Conservation (phyloP, 257 asterid genomes). For the Solanum tacnaense region DNA sequence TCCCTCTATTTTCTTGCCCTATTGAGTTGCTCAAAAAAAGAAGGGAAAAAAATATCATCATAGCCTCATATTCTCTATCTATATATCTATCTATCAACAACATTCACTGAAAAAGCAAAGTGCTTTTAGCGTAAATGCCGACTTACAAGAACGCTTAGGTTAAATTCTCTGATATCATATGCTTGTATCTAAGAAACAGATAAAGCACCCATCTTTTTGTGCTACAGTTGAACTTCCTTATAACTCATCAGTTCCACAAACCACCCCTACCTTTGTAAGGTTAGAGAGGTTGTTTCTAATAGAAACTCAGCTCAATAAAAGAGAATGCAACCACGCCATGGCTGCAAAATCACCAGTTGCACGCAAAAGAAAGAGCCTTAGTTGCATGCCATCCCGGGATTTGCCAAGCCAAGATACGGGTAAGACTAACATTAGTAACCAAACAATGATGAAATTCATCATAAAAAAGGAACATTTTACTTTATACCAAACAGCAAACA, state of each 20-base stretch:
- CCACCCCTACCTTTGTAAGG: not conserved
- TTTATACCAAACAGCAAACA: not conserved
- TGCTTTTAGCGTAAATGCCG: too few relatives aligned
- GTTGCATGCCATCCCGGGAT: not conserved
- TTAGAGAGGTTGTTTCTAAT: not conserved
- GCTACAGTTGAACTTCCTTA: not conserved
- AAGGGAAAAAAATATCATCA: not conserved
- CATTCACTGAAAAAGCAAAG: not conserved
- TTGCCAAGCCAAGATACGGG: not conserved
- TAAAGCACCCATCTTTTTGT: not conserved
- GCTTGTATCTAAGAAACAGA: not conserved
- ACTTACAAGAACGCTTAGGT: not conserved
- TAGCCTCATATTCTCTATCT: not conserved
- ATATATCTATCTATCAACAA: not conserved
- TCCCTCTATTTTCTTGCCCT: not conserved
- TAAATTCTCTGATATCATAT: not conserved
- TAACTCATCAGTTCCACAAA: not conserved
- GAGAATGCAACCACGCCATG: not conserved
- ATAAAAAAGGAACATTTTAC: not conserved
- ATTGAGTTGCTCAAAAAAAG: not conserved
- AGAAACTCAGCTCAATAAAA: not conserved
- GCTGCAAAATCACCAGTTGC: conserved; percentile 13
- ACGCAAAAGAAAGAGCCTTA: not conserved
- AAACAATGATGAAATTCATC: not conserved
- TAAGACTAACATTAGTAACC: not conserved